Evolutionary conservation across 2,329 filamentous ascomycete species (phyloP), one percentile per base, ranked within the genome.

Genomic region (Fusarium chlamydosporum): DNA sequence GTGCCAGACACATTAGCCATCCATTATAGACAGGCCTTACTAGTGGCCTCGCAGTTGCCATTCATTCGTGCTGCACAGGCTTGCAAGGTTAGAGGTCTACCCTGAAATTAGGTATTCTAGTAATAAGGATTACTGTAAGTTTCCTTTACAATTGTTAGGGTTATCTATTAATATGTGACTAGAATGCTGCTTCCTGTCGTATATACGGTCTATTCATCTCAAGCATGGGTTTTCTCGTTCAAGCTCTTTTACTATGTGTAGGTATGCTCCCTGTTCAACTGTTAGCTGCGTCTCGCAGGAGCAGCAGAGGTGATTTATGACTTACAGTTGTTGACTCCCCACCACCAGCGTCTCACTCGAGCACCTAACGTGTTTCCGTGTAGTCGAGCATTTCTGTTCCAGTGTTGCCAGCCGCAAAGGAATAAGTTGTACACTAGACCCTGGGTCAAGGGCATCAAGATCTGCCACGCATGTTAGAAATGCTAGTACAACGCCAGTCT

Each of bases 291-390:
- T n/a, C n/a, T 27, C 6, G 10, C 34, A 4, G 13, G 23, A 34
- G 29, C 4, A 12, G 26, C 18, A 8, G 7, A n/a, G 4, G 20
- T 47, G 9, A 6, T 23, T 12, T 5, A 15, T 26, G 18, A 35
- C 48, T 34, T 55, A 65, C 62, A 98, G 75, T 96, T 93, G 76
- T 98, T 98, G 18, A 97, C 92, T 23, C 87, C 88, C 83, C 93
- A 97, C 95, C 96, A 99, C 96, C 95, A 98, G 70, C 94, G 85
- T 73, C 96, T 86, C 48, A 96, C 82, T 71, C 87, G 88, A 8
- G 92, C 93, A 23, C 96, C 96, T 16, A 92, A 82, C 27, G 89
- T 90, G 72, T 88, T 89, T 10, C 96, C 96, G 67, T 89, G 89
- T 70, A 97, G 85, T 75, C 90, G 89, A 15, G 92, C 90, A 61